Evolutionary conservation across 495 filamentous ascomycete genomes (phyloP), one percentile per base, ranked within the genome.

Genomic region (Tuber microsphaerosporum): DNA sequence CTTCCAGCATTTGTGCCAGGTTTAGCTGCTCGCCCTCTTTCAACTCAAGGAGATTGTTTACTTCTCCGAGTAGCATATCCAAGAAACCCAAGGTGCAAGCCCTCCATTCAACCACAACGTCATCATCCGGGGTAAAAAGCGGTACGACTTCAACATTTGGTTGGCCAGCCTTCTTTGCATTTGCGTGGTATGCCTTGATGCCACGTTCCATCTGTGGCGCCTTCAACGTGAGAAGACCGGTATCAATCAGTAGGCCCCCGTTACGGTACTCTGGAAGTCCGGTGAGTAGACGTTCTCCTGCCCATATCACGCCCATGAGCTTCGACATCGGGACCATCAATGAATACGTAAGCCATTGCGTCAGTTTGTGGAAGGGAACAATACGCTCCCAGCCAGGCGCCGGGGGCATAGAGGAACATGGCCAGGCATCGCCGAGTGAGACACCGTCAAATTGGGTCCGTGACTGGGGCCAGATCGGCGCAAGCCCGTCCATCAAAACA

Each of bases 351-450:
- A 94, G 90, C 93, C 93, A 96, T 79, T 96, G 93, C 0, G 93
- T 94, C 42, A 94, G 88, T 81, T 96, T 96, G 85, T 96, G 93
- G 88, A 97, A 96, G 1, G 96, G 94, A 10, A 97, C 90, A 78
- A 99, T 97, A 80, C 88, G 91, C 82, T 99, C 94, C 96, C 95
- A 98, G 31, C 84, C 83, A 61, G 84, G 82, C 22, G 91, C 91
- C 26, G 92, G 89, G 1, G 94, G 93, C 87, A 98, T 90, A 70
- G 89, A 88, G 46, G 90, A 91, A 83, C 93, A 97, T 0, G 90
- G 91, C 95, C 95, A 99, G 42, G 96, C 95, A 82, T 99, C 95
- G 68, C 95, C 95, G 71, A 99, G 90, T 0, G 93, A 90, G 44
- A 94, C 87, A 8, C 93, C 93, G 81, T 97, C 93, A 78, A 99